Evolutionary conservation across 1,284 basidiomycete genomes (phyloP).

Genomic region (Trametes versicolor): DNA sequence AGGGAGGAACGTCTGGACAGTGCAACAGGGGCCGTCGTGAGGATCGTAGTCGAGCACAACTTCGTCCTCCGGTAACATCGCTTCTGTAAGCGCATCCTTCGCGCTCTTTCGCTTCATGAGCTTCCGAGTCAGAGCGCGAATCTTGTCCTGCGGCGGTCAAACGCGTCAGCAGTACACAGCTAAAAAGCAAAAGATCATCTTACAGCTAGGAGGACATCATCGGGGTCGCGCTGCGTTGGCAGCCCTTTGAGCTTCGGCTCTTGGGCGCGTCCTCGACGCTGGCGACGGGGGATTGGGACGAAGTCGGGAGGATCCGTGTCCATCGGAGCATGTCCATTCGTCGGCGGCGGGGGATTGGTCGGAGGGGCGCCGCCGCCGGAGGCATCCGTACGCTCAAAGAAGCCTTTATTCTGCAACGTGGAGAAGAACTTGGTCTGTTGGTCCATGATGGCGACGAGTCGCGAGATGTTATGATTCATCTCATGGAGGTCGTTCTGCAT

Average conservation of each 20-base stretch:
- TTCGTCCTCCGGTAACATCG: background rate
- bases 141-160: background rate
- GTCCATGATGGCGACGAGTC: conserved; percentile 3
- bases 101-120: conserved; percentile 4
- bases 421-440: conserved; percentile 15
- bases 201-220: background rate
- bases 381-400: background rate
- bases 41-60: conserved; percentile 10
- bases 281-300: background rate
- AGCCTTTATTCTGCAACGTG: conserved; percentile 1
- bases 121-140: background rate
- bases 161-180: background rate
- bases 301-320: background rate
- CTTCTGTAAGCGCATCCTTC: background rate
- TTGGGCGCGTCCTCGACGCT: background rate
- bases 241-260: conserved; percentile 4
- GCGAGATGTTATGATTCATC: conserved; percentile 8
- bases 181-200: too few species aligned
- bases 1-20: conserved; percentile 5
- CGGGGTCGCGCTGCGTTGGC: background rate
- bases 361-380: background rate
- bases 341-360: background rate
- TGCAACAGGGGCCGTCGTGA: background rate
- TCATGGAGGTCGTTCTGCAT: conserved; percentile 7
- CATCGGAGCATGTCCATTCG: background rate